Base-by-base conservation (phyloP, 495 filamentous ascomycete genomes). In the Penicillium soppii region DNA sequence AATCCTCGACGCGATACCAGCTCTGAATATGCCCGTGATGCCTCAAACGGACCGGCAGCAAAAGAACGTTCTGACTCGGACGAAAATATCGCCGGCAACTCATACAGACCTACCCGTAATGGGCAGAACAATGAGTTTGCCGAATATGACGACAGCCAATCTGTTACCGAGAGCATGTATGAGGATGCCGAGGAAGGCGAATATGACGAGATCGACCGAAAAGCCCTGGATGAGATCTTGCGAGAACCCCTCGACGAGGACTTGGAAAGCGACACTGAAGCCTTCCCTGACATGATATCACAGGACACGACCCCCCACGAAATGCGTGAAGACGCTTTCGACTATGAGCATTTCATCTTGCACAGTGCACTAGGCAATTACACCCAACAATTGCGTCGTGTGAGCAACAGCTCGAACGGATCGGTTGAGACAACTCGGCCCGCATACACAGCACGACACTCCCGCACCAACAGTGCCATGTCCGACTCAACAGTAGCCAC, bases 281-380 rank as follows among this genome's bases (percentile, higher is more conserved):
- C 32, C 0, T 47, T 47, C 30, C 43, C 43, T 6, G 17, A 36
- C 13, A 25, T 37, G 32, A 58, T 16, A 40, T 12, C 37, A 20
- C 43, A 52, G 8, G 72, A 72, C 10, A 58, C 62, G 5, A 66
- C 73, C 23, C 79, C 83, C 4, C 94, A 98, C 61, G 94, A 98
- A 72, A 92, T 97, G 66, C 89, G 94, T 13, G 87, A 92, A 57
- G 94, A 98, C 64, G 94, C 94, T 6, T 98, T 98, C 66, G 94
- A 96, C 64, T 98, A 98, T 56, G 90, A 97, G 61, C 82, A 95
- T 59, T 95, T 96, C 69, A 96, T 96, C 68, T 78, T 97, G 9
- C 91, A 95, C 62, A 91, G 87, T 59, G 89, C 89, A 13, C 82
- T 95, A 78, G 89, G 90, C n/a, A 88, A 74, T 32, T 85, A 80